Base-by-base conservation (phyloP, 345 rosid species). In the Camelina neglecta region DNA sequence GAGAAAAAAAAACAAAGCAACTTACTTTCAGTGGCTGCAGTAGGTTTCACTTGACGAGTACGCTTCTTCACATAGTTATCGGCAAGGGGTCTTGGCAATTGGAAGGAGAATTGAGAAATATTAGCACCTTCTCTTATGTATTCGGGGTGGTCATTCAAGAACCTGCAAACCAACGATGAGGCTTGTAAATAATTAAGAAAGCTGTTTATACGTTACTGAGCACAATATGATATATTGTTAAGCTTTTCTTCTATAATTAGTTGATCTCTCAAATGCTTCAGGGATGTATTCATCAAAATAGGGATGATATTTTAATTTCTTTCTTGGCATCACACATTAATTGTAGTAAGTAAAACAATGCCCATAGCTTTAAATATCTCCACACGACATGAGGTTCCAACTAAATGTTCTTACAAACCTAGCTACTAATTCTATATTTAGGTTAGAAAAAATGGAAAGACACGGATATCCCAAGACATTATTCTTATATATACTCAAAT, bases 41-140 rank as follows among this genome's bases (percentile, higher is more conserved):
- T 18, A 74, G 36, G 72, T 39, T 81, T 71, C 29, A 55, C 31
- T 49, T 6, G 2, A 24, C 71, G 78, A 60, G 85, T 26, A 50
- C 87, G 87, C 81, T 86, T 91, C 74, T 88, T 83, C 41, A 89
- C 90, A 76, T 90, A 87, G 70, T 83, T 65, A 33, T 86, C 85
- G 72, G 71, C 88, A 73, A 85, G 80, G 44, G 93, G 96, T 84
- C 68, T 87, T 6, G 96, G 96, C 59, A 80, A 84, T 79, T 85
- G 90, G 77, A 91, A 91, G 8, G 96, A 91, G 81, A 91, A 91
- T 56, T 76, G 81, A 10, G 93, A 85, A 63, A 86, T 64, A 8
- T 65, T 87, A 13, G 84, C 77, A 13, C 86, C 96, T 63, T 73
- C 75, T 13, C 36, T 53, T 51, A 55, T 44, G 68, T 77, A 83